Evolutionary conservation across 2,329 filamentous ascomycete genomes (phyloP).

Genomic region (Dactylellina leptospora): DNA sequence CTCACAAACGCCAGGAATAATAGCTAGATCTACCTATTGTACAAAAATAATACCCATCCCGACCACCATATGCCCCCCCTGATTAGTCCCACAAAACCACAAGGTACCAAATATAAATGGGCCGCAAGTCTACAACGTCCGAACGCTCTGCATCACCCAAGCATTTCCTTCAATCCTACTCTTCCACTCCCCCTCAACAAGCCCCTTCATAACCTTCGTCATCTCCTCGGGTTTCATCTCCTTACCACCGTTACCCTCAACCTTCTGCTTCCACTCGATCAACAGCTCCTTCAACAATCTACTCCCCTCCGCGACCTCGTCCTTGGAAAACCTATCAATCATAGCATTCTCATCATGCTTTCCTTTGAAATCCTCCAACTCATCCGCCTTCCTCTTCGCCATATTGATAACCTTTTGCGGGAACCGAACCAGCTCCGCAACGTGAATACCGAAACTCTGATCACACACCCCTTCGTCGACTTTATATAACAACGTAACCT

Average conservation of each 20-base stretch:
- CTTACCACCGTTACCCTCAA: constrained; percentile 70
- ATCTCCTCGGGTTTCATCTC: constrained; percentile 73
- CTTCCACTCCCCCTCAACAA: constrained; percentile 77
- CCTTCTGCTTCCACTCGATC: constrained; percentile 80
- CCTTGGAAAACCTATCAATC: constrained; percentile 73
- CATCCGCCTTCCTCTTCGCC: constrained; percentile 98
- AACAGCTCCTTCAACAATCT: constrained; percentile 83
- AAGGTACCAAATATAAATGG: not conserved
- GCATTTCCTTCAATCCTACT: constrained; percentile 65
- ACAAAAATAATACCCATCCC: not conserved
- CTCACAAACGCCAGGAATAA: constrained; percentile 19
- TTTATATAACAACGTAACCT: constrained; percentile 96
- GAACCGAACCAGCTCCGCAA: constrained; percentile 94
- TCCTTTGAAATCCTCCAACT: constrained; percentile 91
- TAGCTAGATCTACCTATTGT: constrained; percentile 10
- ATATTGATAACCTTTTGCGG: constrained; percentile 97
- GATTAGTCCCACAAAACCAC: not conserved
- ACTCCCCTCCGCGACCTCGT: constrained; percentile 90
- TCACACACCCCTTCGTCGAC: constrained; percentile 93
- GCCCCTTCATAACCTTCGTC: constrained; percentile 77
- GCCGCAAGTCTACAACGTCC: constrained; percentile 61
- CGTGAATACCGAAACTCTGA: constrained; percentile 97
- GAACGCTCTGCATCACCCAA: constrained; percentile 63
- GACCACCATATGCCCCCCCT: not conserved
- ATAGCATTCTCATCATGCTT: constrained; percentile 72